phyloP scores from a whole-genome alignment of 352 stramenopile species.

The Blastocystis sp. region DNA sequence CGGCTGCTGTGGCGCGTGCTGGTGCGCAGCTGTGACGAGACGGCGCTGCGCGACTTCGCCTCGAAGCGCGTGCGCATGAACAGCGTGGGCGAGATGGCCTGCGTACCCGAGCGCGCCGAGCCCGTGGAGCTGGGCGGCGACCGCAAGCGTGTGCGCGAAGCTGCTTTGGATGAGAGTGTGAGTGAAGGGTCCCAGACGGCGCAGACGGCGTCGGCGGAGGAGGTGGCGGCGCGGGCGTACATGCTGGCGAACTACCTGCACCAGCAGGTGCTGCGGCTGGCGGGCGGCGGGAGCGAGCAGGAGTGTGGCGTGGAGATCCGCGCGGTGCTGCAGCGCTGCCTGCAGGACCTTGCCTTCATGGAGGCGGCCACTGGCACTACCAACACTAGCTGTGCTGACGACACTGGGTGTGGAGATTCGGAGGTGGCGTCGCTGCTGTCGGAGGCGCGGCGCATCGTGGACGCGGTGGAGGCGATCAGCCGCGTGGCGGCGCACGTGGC shows the following conservation, averaged over 20 bases:
- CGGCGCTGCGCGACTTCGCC: neutral
- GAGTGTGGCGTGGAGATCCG: slow-evolving; percentile 62
- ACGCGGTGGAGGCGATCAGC: slow-evolving; percentile 11
- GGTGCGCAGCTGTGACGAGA: neutral
- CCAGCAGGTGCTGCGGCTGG: slow-evolving; percentile 4
- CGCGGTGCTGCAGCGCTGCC: neutral
- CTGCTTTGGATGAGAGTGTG: neutral
- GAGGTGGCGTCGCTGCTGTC: neutral
- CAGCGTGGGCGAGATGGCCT: slow-evolving; percentile 27
- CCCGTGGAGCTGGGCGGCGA: neutral
- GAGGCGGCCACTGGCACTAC: neutral
- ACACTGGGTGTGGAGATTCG: too few relatives aligned
- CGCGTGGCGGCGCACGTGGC: slow-evolving; percentile 62
- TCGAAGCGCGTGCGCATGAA: slow-evolving; percentile 60
- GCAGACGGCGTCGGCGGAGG: neutral
- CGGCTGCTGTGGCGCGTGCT: slow-evolving; percentile 42
- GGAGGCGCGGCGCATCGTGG: neutral
- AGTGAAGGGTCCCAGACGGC: neutral
- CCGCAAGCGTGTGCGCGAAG: neutral
- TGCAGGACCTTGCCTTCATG: neutral
- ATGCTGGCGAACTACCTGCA: slow-evolving; percentile 31
- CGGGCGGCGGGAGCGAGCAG: neutral
- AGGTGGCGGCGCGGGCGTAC: neutral
- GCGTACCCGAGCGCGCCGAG: slow-evolving; percentile 4
- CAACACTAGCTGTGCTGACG: neutral